phyloP scores from a whole-genome alignment of 2,329 filamentous ascomycete genomes.

The Pseudonectria buxi region DNA sequence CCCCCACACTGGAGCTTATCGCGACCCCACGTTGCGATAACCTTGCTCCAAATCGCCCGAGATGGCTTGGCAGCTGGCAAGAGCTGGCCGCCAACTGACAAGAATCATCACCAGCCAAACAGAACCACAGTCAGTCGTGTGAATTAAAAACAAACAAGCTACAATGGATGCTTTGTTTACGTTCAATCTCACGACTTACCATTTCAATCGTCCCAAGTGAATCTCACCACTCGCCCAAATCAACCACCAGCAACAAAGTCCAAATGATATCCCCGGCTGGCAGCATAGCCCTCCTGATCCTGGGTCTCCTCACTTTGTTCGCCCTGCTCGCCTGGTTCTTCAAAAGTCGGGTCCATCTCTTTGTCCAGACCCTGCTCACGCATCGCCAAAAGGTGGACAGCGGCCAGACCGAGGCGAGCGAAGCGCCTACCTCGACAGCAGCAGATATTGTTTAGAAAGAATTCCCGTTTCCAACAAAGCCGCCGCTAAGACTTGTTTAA shows the following conservation, averaged over 20 bases:
- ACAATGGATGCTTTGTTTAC: background rate
- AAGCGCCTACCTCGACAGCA: slow-evolving; percentile 7
- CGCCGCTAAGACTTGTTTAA: no score
- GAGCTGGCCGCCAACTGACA: slow-evolving; percentile 2
- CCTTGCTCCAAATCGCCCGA: slow-evolving; percentile 1
- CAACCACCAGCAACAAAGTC: background rate
- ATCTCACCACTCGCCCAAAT: background rate
- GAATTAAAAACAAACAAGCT: slow-evolving; percentile 4
- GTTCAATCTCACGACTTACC: background rate
- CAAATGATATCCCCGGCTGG: slow-evolving; percentile 24
- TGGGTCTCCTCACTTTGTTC: slow-evolving; percentile 25
- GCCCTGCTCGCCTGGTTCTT: slow-evolving; percentile 24
- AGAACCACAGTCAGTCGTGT: slow-evolving; percentile 1
- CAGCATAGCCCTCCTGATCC: slow-evolving; percentile 26
- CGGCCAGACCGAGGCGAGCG: background rate
- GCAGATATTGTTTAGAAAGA: slow-evolving; percentile 11
- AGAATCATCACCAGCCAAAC: background rate
- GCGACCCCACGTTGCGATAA: slow-evolving; percentile 17
- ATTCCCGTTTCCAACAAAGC: no score
- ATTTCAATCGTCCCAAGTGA: background rate
- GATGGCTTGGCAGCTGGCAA: slow-evolving; percentile 6
- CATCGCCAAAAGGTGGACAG: slow-evolving; percentile 10
- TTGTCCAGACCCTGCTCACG: slow-evolving; percentile 21
- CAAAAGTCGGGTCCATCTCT: slow-evolving; percentile 23
- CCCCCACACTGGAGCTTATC: slow-evolving; percentile 15